Evolutionary conservation across 176 grass and related monocot genomes (phyloP).

Genomic region (Oryza meridionalis): DNA sequence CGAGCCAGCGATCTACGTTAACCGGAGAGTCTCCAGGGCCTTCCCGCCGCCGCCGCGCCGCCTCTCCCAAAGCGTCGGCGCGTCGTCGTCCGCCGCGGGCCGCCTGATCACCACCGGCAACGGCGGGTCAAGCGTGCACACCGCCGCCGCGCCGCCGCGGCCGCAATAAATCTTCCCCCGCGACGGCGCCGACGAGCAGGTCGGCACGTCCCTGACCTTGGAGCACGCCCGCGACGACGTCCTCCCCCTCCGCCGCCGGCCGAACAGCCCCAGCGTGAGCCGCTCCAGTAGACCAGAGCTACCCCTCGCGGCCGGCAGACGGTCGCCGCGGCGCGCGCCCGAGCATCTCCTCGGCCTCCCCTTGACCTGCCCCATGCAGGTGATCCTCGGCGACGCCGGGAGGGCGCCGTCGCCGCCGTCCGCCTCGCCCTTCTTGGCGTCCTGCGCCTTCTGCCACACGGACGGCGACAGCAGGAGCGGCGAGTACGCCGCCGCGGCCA

Average conservation of each 20-base stretch:
- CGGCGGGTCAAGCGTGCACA: constrained; percentile 30
- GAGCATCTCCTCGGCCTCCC: neutral
- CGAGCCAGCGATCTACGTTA: neutral
- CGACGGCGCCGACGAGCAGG: constrained; percentile 2
- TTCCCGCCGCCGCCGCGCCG: constrained; percentile 34
- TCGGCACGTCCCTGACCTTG: constrained; percentile 45
- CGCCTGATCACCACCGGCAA: constrained; percentile 37
- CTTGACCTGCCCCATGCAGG: constrained; percentile 59
- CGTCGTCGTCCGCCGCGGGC: neutral
- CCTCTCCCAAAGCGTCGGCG: constrained; percentile 49
- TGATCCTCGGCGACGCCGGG: constrained; percentile 55
- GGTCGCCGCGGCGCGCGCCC: neutral
- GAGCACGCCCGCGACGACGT: constrained; percentile 20
- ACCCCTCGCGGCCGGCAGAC: neutral
- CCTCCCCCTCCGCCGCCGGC: constrained; percentile 21
- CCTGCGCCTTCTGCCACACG: constrained; percentile 34
- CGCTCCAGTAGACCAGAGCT: neutral
- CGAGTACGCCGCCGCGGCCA: neutral
- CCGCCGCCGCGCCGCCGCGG: neutral
- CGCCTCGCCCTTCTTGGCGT: neutral
- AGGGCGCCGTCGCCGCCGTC: neutral
- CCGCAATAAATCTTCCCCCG: neutral
- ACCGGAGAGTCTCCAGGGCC: constrained; percentile 34
- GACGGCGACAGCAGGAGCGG: constrained; percentile 43
- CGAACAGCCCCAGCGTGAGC: constrained; percentile 35